Evolutionary conservation across 1,284 basidiomycete genomes (phyloP).

Genomic region (Schizophyllum amplum): DNA sequence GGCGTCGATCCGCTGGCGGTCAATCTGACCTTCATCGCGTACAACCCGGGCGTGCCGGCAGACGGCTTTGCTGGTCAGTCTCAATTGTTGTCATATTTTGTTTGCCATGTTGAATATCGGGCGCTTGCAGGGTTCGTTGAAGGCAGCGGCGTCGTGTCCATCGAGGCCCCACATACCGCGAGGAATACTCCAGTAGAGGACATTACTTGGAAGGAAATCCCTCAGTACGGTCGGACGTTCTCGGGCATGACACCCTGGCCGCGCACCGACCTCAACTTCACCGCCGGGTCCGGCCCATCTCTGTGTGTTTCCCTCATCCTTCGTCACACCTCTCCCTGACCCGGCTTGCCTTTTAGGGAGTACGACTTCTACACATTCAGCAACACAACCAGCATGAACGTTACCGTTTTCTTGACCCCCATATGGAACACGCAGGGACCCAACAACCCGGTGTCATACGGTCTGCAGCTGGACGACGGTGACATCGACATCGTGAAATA

Average conservation of each 20-base stretch:
- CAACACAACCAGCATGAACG: slow-evolving; percentile 33
- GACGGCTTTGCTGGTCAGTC: slow-evolving; percentile 38
- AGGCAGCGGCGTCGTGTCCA: slow-evolving; percentile 52
- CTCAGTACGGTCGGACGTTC: slow-evolving; percentile 48
- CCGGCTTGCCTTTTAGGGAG: slow-evolving; percentile 26
- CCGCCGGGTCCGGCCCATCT: slow-evolving; percentile 51
- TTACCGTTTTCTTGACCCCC: slow-evolving; percentile 49
- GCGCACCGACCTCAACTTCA: slow-evolving; percentile 44
- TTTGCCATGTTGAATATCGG: too few relatives aligned
- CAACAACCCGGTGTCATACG: slow-evolving; percentile 48
- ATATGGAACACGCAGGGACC: slow-evolving; percentile 48
- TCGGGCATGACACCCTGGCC: slow-evolving; percentile 59
- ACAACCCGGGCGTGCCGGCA: slow-evolving; percentile 26
- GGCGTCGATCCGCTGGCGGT: slow-evolving; percentile 22
- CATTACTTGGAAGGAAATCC: slow-evolving; percentile 50
- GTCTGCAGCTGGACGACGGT: slow-evolving; percentile 45
- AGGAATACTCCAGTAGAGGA: slow-evolving; percentile 44
- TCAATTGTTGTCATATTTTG: too few relatives aligned
- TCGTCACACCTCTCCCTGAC: slow-evolving; percentile 1
- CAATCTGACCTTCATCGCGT: slow-evolving; percentile 30
- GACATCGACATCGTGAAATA: slow-evolving; percentile 38
- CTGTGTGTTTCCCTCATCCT: slow-evolving; percentile 30
- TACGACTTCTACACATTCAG: slow-evolving; percentile 53
- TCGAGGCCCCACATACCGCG: slow-evolving; percentile 53
- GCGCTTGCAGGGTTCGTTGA: slow-evolving; percentile 50